phyloP scores from a whole-genome alignment of 352 stramenopile species.

The Phytophthora pseudosyringae region DNA sequence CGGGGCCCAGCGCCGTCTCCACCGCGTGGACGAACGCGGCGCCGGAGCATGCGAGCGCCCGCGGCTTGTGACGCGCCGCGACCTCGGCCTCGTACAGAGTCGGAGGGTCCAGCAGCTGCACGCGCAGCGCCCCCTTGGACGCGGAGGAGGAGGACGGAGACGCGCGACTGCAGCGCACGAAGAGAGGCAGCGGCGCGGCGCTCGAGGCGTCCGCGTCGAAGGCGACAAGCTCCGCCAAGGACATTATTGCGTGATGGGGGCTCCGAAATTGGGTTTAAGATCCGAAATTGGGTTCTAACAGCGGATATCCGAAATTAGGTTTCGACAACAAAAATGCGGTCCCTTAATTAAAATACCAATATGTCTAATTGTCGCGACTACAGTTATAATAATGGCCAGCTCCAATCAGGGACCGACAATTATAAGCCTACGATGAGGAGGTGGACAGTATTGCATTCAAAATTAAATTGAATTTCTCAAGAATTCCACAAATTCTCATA shows the following conservation, averaged over 20 bases:
- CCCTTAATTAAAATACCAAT: too few relatives aligned
- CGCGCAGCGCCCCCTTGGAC: slow-evolving; percentile 15
- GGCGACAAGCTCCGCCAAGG: slow-evolving; percentile 11
- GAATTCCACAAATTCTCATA: too few relatives aligned
- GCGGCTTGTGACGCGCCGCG: slow-evolving; percentile 43
- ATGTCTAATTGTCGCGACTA: too few relatives aligned
- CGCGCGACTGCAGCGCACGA: slow-evolving; percentile 13
- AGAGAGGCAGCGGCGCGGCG: slow-evolving; percentile 8
- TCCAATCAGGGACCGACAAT: too few relatives aligned
- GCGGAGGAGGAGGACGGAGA: not conserved
- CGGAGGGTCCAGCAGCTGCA: slow-evolving; percentile 41
- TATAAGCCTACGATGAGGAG: too few relatives aligned
- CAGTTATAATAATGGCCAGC: too few relatives aligned
- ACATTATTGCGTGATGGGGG: slow-evolving; percentile 10
- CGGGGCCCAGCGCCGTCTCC: slow-evolving; percentile 24
- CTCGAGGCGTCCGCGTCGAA: slow-evolving; percentile 2
- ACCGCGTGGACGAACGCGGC: slow-evolving; percentile 44
- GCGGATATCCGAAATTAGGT: too few relatives aligned
- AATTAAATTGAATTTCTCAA: too few relatives aligned
- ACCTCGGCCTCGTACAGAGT: slow-evolving; percentile 43
- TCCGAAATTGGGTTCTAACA: too few relatives aligned
- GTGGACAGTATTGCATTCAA: too few relatives aligned
- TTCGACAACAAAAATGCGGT: too few relatives aligned
- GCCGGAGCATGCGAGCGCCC: slow-evolving; percentile 49
- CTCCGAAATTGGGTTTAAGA: too few relatives aligned